Percentiles rank a stretch among this genome's conserved stretches.
Conservation (phyloP, 2,329 filamentous ascomycete genomes). For the Alternaria sp. region DNA sequence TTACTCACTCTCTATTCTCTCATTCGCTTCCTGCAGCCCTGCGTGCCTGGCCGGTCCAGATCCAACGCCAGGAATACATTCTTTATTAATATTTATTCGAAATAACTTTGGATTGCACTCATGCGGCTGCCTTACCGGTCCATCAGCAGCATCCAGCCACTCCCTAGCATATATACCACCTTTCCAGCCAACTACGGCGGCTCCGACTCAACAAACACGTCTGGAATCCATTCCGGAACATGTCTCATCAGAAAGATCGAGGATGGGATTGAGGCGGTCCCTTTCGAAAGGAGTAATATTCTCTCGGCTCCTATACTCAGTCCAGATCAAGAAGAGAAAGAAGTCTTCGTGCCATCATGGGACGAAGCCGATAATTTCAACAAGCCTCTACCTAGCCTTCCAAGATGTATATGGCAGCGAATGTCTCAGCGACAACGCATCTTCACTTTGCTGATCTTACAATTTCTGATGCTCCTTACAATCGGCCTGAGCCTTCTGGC, state of each 20-base stretch:
- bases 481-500: constrained; percentile 23
- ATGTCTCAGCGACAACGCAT: constrained; percentile 30
- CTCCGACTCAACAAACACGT: constrained; percentile 8
- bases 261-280: constrained; percentile 42
- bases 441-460: constrained; percentile 25
- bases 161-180: constrained; percentile 38
- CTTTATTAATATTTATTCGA: background rate
- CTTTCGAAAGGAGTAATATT: constrained; percentile 33
- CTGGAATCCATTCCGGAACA: constrained; percentile 17
- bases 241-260: constrained; percentile 22
- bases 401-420: constrained; percentile 26
- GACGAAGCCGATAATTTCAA: constrained; percentile 3
- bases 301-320: constrained; percentile 35
- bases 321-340: constrained; percentile 35
- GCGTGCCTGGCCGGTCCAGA: constrained; percentile 25
- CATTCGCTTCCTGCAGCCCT: constrained; percentile 5
- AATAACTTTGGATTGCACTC: background rate
- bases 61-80: background rate
- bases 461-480: constrained; percentile 23
- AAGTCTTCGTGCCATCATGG: constrained; percentile 24
- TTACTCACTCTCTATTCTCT: constrained; percentile 16
- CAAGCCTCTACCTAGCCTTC: constrained; percentile 35
- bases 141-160: constrained; percentile 26
- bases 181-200: constrained; percentile 23
- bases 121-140: constrained; percentile 37